Percentiles rank a stretch among this genome's conserved stretches.
Conservation (phyloP, 2,329 filamentous ascomycete genomes). For the Xylariaceae sp. region DNA sequence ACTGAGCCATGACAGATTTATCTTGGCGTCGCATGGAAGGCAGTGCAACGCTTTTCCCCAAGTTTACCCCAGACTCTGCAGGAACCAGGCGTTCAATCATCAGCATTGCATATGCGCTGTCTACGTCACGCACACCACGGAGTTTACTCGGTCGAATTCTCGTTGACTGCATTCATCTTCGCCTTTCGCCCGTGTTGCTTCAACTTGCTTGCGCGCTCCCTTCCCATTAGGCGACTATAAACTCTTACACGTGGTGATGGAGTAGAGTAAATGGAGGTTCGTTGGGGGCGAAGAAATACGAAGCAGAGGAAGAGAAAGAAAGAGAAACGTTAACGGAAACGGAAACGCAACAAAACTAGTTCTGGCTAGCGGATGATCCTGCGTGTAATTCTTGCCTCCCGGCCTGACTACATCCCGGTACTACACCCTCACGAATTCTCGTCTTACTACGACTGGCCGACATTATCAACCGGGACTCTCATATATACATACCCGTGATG, state of each 20-base stretch:
- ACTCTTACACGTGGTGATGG: slow-evolving; percentile 2
- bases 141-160: slow-evolving; percentile 21
- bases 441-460: background rate
- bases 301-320: background rate
- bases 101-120: slow-evolving; percentile 19
- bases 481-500: background rate
- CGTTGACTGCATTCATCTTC: slow-evolving; percentile 16
- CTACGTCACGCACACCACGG: slow-evolving; percentile 15
- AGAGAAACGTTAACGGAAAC: background rate
- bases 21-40: slow-evolving; percentile 6
- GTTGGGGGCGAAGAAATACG: background rate
- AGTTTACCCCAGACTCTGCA: slow-evolving; percentile 20
- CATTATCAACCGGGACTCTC: background rate
- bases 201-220: background rate
- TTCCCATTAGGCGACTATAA: background rate
- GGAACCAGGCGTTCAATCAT: slow-evolving; percentile 15
- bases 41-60: slow-evolving; percentile 16
- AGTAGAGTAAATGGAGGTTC: slow-evolving; percentile 7
- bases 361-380: slow-evolving; percentile 16
- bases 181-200: slow-evolving; percentile 17
- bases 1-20: slow-evolving; percentile 10
- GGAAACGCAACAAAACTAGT: background rate
- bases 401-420: background rate
- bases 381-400: slow-evolving; percentile 6
- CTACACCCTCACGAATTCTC: slow-evolving; percentile 3